Conservation (phyloP, 441 rosid genomes). For the Geranium incanum region DNA sequence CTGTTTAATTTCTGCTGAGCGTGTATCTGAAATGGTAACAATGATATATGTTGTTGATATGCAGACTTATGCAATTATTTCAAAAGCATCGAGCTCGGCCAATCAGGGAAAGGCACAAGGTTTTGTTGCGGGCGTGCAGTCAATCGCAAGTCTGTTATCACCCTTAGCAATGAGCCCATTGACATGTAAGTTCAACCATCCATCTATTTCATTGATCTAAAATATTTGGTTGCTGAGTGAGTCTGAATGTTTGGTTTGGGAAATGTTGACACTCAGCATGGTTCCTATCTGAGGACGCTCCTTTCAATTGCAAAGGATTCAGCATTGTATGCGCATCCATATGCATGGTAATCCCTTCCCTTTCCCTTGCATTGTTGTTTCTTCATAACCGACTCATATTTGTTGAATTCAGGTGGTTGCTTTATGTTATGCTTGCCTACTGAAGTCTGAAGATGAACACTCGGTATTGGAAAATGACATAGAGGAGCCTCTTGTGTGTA, state of each 20-base stretch:
- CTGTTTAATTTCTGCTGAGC: not conserved
- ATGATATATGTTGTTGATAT: not conserved
- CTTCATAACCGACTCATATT: not conserved
- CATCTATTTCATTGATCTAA: not conserved
- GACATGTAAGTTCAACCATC: constrained; percentile 31
- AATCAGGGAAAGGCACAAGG: constrained; percentile 62
- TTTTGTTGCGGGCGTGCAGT: constrained; percentile 44
- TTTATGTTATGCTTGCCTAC: constrained; percentile 32
- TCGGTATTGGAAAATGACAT: constrained; percentile 20
- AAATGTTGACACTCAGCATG: constrained; percentile 29
- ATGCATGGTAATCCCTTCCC: constrained; percentile 32
- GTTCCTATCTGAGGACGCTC: constrained; percentile 38
- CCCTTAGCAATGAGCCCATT: constrained; percentile 52
- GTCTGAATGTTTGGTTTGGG: not conserved
- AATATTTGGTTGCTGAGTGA: not conserved
- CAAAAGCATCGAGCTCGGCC: constrained; percentile 40
- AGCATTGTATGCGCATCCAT: constrained; percentile 41
- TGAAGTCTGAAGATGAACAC: constrained; percentile 20
- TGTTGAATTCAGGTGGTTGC: constrained; percentile 29
- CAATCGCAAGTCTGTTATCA: constrained; percentile 43
- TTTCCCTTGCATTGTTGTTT: not conserved
- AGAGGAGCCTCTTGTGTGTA: constrained; percentile 30
- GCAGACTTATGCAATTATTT: constrained; percentile 51
- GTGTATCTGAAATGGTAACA: not conserved
- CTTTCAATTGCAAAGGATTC: constrained; percentile 50